A percentile compares a stretch with the other conserved stretches of the same genome.
Conservation (phyloP, 768 basidiomycete species). For the Rhodosporidiobolus sp. region DNA sequence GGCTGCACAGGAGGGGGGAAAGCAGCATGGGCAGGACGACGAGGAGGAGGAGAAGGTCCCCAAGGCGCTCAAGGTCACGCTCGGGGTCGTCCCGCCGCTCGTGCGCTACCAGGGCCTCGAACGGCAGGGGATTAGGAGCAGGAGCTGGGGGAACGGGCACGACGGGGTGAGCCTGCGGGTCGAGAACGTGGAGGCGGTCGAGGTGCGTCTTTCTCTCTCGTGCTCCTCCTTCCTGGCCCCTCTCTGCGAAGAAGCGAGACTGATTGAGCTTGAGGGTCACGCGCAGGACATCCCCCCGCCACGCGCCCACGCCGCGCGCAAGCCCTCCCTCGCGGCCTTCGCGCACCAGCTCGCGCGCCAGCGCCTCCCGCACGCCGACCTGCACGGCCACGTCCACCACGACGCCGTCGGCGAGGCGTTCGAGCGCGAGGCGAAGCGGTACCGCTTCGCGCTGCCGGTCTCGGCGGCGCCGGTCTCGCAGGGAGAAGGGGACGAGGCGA, state of each 20-base stretch:
- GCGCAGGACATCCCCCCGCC: background rate
- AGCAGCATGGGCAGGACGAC: background rate
- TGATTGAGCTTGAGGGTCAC: too few relatives aligned
- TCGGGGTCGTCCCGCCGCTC: conserved; percentile 50
- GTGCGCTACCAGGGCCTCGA: conserved; percentile 49
- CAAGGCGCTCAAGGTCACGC: conserved; percentile 44
- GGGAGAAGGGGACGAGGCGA: too few relatives aligned
- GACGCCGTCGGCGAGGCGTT: too few relatives aligned
- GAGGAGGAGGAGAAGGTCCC: conserved; percentile 10
- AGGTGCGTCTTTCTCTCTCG: conserved; percentile 44
- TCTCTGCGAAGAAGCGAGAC: too few relatives aligned
- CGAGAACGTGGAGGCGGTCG: conserved; percentile 47
- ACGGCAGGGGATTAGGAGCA: conserved; percentile 48
- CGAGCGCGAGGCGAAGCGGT: conserved; percentile 6
- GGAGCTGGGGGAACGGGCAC: conserved; percentile 54
- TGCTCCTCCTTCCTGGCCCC: background rate
- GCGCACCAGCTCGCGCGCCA: background rate
- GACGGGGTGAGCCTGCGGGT: conserved; percentile 52
- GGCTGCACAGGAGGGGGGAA: too few relatives aligned
- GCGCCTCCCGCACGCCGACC: background rate
- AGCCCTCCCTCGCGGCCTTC: background rate
- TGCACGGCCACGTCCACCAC: background rate
- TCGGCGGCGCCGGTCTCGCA: too few relatives aligned
- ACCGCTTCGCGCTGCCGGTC: background rate
- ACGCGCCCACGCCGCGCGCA: background rate